Evolutionary conservation across 2,329 filamentous ascomycete species (phyloP), one percentile per base, ranked within the genome.

Genomic region (Pochonia chlamydosporia): DNA sequence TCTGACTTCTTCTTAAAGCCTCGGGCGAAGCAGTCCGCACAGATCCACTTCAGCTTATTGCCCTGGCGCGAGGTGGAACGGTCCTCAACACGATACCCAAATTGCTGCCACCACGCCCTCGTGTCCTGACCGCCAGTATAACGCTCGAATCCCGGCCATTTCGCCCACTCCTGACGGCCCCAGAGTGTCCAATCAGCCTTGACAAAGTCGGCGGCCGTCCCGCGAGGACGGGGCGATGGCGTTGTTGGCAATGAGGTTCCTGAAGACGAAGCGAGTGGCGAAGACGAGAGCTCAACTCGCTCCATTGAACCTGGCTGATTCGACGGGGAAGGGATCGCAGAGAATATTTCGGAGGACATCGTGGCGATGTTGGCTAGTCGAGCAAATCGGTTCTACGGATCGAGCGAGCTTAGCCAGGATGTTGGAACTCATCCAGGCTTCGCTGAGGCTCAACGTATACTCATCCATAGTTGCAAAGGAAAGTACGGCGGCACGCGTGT

Each of bases 31-130:
- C 36, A 40, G 36, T 40, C n/a, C 4, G 36, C 36, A 25, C n/a
- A 40, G 18, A 40, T 40, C 36, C 36, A 20, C 36, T 40, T 40
- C 36, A 40, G 23, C 36, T 40, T 40, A 25, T 40, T 40, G 36
- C 36, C 36, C 20, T 40, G n/a, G 8, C 36, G 36, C n/a, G 30
- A 31, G n/a, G 30, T 14, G 30, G 30, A 31, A 31, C 30, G 13
- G 11, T 31, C 30, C 30, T 31, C 13, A 31, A 31, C 30, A 31
- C 30, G 30, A 31, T 31, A 31, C 30, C 30, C 30, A 14, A 25
- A 21, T 16, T 21, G 36, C 36, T 21, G 36, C 36, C 36, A 40
- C 36, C 36, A 40, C 20, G 36, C 18, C 36, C 36, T 40, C 14
- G 7, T 40, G 23, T 18, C 36, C 36, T 40, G 36, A 11, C 36